phyloP scores from a whole-genome alignment of 768 basidiomycete species.

The Termitomyces sp. region DNA sequence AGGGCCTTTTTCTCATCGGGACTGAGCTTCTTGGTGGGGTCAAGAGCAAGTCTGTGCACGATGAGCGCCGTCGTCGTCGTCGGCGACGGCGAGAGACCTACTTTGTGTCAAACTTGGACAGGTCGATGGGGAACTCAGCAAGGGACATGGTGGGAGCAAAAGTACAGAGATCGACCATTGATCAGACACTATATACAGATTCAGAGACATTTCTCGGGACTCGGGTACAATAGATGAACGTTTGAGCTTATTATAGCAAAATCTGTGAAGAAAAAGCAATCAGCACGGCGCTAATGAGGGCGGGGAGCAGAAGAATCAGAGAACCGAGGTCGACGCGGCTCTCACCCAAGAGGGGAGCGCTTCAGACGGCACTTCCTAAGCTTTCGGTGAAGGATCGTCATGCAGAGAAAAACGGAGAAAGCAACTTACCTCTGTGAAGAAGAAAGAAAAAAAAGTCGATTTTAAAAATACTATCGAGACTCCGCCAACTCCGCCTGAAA shows the following conservation, averaged over 20 bases:
- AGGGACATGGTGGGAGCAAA: conserved; percentile 18
- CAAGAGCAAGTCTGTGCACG: conserved; percentile 55
- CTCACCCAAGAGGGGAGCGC: conserved; percentile 28
- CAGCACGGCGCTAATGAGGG: neutral
- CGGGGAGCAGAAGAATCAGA: conserved; percentile 32
- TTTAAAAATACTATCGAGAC: neutral
- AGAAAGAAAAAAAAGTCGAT: neutral
- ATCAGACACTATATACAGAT: neutral
- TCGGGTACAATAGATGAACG: neutral
- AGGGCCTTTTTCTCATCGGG: conserved; percentile 56
- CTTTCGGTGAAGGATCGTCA: conserved; percentile 44
- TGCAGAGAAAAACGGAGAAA: conserved; percentile 6
- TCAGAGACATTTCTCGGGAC: conserved; percentile 3
- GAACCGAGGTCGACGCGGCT: conserved; percentile 49
- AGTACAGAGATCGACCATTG: too few relatives aligned
- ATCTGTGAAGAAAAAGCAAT: neutral
- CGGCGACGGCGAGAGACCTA: conserved; percentile 20
- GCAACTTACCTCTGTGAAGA: neutral
- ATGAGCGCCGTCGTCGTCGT: neutral
- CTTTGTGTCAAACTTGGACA: conserved; percentile 66
- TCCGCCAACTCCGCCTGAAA: neutral
- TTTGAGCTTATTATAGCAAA: neutral
- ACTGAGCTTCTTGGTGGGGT: conserved; percentile 61
- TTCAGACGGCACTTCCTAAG: conserved; percentile 61
- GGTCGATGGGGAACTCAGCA: conserved; percentile 70